Evolutionary conservation across 805 yeast genomes (phyloP).

Genomic region (Kuraishia borneana): DNA sequence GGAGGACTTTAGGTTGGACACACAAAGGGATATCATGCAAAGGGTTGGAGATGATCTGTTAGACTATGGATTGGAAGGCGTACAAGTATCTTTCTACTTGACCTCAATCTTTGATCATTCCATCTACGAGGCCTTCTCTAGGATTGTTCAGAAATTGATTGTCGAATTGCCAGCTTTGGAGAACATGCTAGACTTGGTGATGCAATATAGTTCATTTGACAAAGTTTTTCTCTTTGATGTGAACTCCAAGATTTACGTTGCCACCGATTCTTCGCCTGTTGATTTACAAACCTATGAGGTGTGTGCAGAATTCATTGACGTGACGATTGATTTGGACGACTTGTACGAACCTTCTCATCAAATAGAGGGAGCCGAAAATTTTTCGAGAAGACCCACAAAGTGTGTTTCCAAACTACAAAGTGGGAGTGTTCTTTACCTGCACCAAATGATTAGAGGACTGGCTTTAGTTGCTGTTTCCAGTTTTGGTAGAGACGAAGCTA

Average conservation of each 20-base stretch:
- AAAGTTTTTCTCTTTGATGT: constrained; percentile 90
- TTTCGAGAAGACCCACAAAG: constrained; percentile 17
- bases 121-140: constrained; percentile 88
- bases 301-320: constrained; percentile 94
- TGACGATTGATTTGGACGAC: constrained; percentile 79
- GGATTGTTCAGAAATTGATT: constrained; percentile 85
- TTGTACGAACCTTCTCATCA: constrained; percentile 30
- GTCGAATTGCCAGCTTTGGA: constrained; percentile 84
- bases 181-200: constrained; percentile 76
- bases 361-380: neutral
- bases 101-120: constrained; percentile 95
- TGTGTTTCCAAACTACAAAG: constrained; percentile 71
- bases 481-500: constrained; percentile 41
- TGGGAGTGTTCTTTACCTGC: constrained; percentile 74
- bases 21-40: constrained; percentile 94
- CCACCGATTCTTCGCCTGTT: constrained; percentile 93
- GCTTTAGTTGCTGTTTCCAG: constrained; percentile 84
- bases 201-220: constrained; percentile 83
- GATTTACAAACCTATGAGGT: constrained; percentile 94
- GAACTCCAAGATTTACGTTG: constrained; percentile 86
- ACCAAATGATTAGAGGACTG: constrained; percentile 87
- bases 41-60: constrained; percentile 86
- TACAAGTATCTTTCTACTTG: constrained; percentile 80
- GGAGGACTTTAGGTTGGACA: constrained; percentile 89
- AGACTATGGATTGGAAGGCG: constrained; percentile 85